Evolutionary conservation across 1,284 basidiomycete species (phyloP).

Genomic region (Trametes pubescens): DNA sequence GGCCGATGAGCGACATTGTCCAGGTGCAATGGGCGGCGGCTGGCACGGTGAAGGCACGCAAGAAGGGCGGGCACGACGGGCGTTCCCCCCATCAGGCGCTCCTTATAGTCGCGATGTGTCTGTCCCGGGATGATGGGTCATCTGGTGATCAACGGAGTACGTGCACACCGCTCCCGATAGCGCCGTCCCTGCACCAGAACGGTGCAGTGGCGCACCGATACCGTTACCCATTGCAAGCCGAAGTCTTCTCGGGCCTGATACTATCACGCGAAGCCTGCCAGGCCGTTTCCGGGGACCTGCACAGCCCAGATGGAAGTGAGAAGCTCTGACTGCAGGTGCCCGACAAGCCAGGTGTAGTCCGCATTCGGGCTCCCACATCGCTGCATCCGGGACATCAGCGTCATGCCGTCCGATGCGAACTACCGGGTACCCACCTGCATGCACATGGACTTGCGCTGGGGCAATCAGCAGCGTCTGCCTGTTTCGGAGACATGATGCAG

Average conservation of each 20-base stretch:
- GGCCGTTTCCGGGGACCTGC: neutral
- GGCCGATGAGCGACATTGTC: conserved; percentile 7
- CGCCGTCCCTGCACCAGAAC: neutral
- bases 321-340: no score
- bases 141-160: neutral
- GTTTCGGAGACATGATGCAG: neutral
- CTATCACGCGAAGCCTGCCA: neutral
- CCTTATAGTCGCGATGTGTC: neutral
- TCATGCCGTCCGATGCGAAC: neutral
- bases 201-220: neutral
- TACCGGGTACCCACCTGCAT: neutral
- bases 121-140: neutral
- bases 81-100: neutral
- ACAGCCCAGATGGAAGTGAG: neutral
- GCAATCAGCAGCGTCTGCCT: neutral
- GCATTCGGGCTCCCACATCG: neutral
- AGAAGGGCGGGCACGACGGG: conserved; percentile 4
- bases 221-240: neutral
- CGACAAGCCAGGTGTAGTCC: neutral
- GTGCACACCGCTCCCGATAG: neutral
- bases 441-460: neutral
- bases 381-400: neutral
- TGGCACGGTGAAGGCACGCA: conserved; percentile 1
- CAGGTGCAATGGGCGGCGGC: conserved; percentile 1
- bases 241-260: neutral